These are phyloP conservation scores for Ogataea pini DNA, from an alignment of 805 yeast species.

Conservation along the genomic window DNA sequence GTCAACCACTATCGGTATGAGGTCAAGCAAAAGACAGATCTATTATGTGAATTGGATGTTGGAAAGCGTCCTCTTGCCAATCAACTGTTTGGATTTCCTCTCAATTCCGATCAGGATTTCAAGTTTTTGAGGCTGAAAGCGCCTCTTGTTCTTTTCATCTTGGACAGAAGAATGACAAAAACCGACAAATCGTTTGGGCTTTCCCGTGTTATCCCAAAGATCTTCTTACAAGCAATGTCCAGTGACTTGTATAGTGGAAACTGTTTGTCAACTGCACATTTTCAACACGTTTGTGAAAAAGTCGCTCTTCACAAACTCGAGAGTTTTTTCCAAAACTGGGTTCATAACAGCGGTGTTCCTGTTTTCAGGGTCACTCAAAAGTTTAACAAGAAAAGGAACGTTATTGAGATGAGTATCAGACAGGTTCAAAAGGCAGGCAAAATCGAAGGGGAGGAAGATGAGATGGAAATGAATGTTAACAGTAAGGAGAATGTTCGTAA, in stretches of 20 bases:
- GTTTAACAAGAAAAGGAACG: conserved; percentile 90
- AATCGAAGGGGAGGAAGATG: conserved; percentile 22
- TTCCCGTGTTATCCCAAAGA: conserved; percentile 85
- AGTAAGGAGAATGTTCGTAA: conserved; percentile 18
- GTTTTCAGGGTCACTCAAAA: conserved; percentile 84
- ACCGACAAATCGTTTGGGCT: conserved; percentile 93
- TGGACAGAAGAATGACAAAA: conserved; percentile 92
- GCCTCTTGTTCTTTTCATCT: conserved; percentile 78
- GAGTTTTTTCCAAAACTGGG: conserved; percentile 90
- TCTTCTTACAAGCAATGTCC: conserved; percentile 92
- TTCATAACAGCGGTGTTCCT: conserved; percentile 86
- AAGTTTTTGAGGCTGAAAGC: conserved; percentile 75
- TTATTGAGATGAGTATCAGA: conserved; percentile 90
- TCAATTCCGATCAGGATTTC: conserved; percentile 56
- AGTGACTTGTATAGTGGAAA: conserved; percentile 83
- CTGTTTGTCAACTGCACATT: conserved; percentile 75
- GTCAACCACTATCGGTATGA: conserved; percentile 75
- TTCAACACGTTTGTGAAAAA: conserved; percentile 91
- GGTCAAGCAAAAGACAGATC: conserved; percentile 63
- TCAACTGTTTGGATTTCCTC: conserved; percentile 66
- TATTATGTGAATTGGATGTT: conserved; percentile 70
- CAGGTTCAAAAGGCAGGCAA: conserved; percentile 73
- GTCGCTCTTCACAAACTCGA: conserved; percentile 86
- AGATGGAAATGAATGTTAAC: conserved; percentile 14
- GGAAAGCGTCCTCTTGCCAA: conserved; percentile 80